Base-by-base conservation (phyloP, 2,329 filamentous ascomycete species). In the Apiospora marii region DNA sequence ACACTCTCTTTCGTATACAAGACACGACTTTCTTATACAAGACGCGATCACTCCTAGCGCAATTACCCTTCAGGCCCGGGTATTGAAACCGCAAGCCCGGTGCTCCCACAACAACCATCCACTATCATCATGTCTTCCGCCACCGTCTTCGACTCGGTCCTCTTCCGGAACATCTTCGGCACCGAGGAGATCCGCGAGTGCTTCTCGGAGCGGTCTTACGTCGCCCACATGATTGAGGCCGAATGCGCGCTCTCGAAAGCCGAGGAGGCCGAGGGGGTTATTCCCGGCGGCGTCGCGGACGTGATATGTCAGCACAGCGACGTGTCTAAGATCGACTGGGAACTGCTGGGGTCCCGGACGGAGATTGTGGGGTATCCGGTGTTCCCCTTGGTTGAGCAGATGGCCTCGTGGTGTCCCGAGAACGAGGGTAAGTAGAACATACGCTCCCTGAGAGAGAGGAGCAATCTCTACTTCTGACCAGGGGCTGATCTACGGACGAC, bases 351-450 rank as follows among this genome's bases (percentile, higher is more conserved):
- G 19, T 61, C 53, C 7, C 53, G 53, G 51, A 88, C 87, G 0
- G 87, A 89, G 68, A 87, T 87, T 64, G 87, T 89, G 0, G 87
- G 87, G 1, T 89, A 89, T 71, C 87, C 87, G 0, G 87, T 89
- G 12, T 80, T 89, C 0, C 85, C 86, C 0, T 75, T 89, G 16
- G 84, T 88, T 3, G 81, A 84, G 48, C 87, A 89, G 72, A 78
- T 89, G 34, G 83, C 83, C 1, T 79, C 80, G 41, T 78, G 78
- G 49, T 80, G 80, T 24, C 80, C 81, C 4, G 80, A 83, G 2
- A 80, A 73, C 14, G 73, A 48, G 80, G 76, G 80, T 80, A 74
- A 72, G 76, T 74, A 49, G 51, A 27, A 30, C 78, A 78, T n/a
- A 79, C 76, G 34, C 78, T 5, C 46, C 46, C 37, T 5, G 8